Base-by-base conservation (phyloP, 202 grass and related monocot genomes). In the Digitaria exilis region DNA sequence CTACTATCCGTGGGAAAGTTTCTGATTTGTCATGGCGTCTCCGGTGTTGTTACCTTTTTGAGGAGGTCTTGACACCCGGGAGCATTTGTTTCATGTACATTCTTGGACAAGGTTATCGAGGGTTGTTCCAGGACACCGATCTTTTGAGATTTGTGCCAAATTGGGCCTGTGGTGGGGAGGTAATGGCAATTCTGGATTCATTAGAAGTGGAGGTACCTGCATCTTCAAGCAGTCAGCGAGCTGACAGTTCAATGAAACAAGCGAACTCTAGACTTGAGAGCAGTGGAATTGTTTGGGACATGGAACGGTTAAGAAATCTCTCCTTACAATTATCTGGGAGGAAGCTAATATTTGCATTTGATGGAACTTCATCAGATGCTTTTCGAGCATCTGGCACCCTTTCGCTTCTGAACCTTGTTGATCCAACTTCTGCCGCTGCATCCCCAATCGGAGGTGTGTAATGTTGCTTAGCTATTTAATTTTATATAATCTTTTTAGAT, bases 281-380 rank as follows among this genome's bases (percentile, higher is more conserved):
- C 82, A 94, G 84, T 89, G 97, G 89, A 69, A 96, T 99, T 84
- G 93, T 99, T 56, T 99, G 97, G 97, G 97, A 99, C 87, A 92
- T 89, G 80, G 97, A 99, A 79, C 91, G 89, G 57, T 80, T 99
- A 84, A 92, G 87, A 81, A 99, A 87, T 90, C 88, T 99, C 63
- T 89, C 87, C 42, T 79, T 84, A 60, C 93, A 99, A 74, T 86
- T 99, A 57, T 96, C 89, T 51, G 97, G 93, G 69, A 99, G 87
- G 84, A 99, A 99, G 74, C 89, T 99, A 57, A 99, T 99, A 86
- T 99, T 99, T 88, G 91, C 91, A 19, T 99, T 99, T 92, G 97
- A 99, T 89, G 97, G 97, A 68, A 99, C 93, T 84, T 90, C 91
- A 60, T 99, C 97, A 76, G 97, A 99, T 78, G 91, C 91, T 84